Percentiles rank a stretch among this genome's conserved stretches.
These are phyloP conservation scores for Rhodomyrtus psidioides DNA, from an alignment of 441 rosid genomes.

Conservation along the genomic window DNA sequence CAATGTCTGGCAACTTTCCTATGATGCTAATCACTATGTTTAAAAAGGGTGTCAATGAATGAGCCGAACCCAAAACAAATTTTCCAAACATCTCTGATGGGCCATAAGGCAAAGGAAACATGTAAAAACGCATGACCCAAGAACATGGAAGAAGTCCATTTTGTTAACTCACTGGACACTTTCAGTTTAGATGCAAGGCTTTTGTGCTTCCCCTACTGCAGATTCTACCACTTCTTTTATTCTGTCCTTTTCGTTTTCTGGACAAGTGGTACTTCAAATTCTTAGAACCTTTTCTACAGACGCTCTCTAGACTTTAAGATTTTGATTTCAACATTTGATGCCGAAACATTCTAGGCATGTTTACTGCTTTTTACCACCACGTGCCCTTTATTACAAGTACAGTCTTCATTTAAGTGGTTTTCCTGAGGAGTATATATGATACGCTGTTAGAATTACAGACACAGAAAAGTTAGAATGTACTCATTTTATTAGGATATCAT, in stretches of 20 bases:
- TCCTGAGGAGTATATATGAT: neutral
- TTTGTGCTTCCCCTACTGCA: neutral
- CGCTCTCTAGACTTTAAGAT: neutral
- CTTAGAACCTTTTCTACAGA: neutral
- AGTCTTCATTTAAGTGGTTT: neutral
- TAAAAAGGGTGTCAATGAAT: neutral
- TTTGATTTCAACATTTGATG: neutral
- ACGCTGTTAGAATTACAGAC: neutral
- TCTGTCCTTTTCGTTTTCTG: neutral
- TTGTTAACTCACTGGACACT: neutral
- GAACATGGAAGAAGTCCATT: neutral
- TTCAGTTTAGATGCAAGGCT: neutral
- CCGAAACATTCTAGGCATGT: neutral
- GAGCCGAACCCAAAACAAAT: neutral
- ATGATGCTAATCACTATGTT: neutral
- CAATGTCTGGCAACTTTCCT: neutral
- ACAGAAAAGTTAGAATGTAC: neutral
- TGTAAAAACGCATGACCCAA: neutral
- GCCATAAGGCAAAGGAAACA: neutral
- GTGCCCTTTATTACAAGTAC: neutral
- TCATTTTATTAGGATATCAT: neutral
- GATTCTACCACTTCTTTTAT: neutral
- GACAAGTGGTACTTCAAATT: neutral
- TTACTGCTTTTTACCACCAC: neutral
- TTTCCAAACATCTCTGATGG: neutral